Conservation (phyloP, 345 rosid species). For the Aegle marmelos region DNA sequence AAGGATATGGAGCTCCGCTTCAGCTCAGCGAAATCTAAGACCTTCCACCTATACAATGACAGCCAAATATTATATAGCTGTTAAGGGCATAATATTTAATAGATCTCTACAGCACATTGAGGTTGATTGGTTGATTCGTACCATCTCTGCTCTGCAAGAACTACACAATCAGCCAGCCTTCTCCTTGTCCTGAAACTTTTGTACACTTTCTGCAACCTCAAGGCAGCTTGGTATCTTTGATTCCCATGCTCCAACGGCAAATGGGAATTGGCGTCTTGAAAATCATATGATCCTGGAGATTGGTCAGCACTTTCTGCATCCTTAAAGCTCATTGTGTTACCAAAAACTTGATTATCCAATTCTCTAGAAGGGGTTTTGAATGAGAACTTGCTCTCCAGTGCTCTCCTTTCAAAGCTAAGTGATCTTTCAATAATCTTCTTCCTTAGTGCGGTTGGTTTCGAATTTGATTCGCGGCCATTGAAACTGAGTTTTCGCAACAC, state of each 20-base stretch:
- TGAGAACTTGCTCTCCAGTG: slow-evolving; percentile 18
- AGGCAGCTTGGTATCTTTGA: slow-evolving; percentile 54
- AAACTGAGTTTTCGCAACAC: slow-evolving; percentile 39
- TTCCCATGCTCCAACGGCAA: slow-evolving; percentile 6
- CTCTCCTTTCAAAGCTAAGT: slow-evolving; percentile 33
- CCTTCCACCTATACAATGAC: slow-evolving; percentile 65
- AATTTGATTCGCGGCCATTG: slow-evolving; percentile 33
- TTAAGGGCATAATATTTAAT: background rate
- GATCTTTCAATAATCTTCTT: slow-evolving; percentile 26
- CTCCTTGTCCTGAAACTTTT: slow-evolving; percentile 90
- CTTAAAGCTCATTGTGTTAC: slow-evolving; percentile 24
- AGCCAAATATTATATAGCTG: background rate
- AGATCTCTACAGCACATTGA: background rate
- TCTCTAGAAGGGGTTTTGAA: slow-evolving; percentile 29
- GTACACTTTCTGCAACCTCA: slow-evolving; percentile 85
- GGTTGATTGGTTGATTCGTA: slow-evolving; percentile 18
- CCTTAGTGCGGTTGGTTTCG: slow-evolving; percentile 23
- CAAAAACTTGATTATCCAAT: slow-evolving; percentile 23
- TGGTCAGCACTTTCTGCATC: slow-evolving; percentile 21
- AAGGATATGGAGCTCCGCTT: slow-evolving; percentile 89
- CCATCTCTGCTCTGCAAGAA: slow-evolving; percentile 94
- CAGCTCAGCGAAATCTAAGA: slow-evolving; percentile 89
- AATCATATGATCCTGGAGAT: slow-evolving; percentile 18
- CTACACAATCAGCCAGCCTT: slow-evolving; percentile 91
- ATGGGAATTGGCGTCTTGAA: slow-evolving; percentile 2